Evolutionary conservation across 306 rosid genomes (phyloP).

Genomic region (Fagus sylvatica): DNA sequence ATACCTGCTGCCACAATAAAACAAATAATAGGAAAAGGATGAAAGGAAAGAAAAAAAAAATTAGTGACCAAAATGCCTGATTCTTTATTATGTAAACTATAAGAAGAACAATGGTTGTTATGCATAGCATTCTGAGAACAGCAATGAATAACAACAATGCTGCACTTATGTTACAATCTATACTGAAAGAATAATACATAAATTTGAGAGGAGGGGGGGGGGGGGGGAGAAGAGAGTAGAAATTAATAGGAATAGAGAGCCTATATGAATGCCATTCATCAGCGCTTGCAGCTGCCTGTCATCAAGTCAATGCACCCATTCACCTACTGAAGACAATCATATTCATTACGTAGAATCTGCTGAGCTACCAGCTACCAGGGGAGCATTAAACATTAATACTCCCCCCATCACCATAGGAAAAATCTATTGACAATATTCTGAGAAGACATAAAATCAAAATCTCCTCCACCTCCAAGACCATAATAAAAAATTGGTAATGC

Average conservation of each 20-base stretch:
- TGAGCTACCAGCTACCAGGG: conserved; percentile 1
- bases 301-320: background rate
- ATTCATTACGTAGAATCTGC: background rate
- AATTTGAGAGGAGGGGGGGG: background rate
- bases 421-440: background rate
- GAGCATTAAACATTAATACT: background rate
- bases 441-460: background rate
- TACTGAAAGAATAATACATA: background rate
- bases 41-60: background rate
- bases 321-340: background rate
- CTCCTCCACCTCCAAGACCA: background rate
- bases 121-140: conserved; percentile 4
- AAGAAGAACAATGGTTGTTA: background rate
- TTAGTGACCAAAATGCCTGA: background rate
- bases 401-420: background rate
- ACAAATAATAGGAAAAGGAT: background rate
- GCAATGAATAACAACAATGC: background rate
- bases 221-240: background rate
- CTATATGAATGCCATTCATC: background rate
- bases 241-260: background rate
- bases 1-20: background rate
- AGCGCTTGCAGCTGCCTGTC: conserved; percentile 10
- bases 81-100: conserved; percentile 1
- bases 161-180: background rate
- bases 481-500: background rate